Conservation (phyloP, 441 rosid species). For the Jatropha multifida region DNA sequence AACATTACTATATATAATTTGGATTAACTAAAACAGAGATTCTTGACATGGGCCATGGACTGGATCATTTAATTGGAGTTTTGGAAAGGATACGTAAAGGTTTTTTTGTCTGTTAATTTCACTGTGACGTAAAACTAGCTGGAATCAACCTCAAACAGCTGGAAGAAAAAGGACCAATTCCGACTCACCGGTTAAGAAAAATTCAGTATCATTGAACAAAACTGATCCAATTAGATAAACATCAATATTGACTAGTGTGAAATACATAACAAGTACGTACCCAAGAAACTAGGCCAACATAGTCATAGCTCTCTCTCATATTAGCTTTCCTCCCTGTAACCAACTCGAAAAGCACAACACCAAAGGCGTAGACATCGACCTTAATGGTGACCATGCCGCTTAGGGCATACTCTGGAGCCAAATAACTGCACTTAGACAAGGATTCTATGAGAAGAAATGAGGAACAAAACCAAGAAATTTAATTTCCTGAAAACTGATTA, state of each 20-base stretch:
- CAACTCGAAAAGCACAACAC: constrained; percentile 20
- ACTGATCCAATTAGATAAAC: no score
- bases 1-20: background rate
- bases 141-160: no score
- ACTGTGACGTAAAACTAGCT: no score
- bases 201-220: no score
- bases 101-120: no score
- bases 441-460: background rate
- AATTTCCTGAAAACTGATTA: background rate
- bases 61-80: no score
- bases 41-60: no score
- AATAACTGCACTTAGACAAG: constrained; percentile 9
- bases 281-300: background rate
- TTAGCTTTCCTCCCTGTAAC: background rate
- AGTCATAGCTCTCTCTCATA: background rate
- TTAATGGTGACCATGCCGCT: background rate
- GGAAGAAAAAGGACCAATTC: no score
- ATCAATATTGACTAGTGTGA: background rate
- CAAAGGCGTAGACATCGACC: constrained; percentile 17
- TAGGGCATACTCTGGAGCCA: constrained; percentile 13
- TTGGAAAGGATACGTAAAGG: no score
- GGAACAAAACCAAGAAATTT: background rate
- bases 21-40: no score
- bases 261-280: background rate
- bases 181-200: no score